phyloP scores from a whole-genome alignment of 768 basidiomycete genomes.

The Russula sp. region DNA sequence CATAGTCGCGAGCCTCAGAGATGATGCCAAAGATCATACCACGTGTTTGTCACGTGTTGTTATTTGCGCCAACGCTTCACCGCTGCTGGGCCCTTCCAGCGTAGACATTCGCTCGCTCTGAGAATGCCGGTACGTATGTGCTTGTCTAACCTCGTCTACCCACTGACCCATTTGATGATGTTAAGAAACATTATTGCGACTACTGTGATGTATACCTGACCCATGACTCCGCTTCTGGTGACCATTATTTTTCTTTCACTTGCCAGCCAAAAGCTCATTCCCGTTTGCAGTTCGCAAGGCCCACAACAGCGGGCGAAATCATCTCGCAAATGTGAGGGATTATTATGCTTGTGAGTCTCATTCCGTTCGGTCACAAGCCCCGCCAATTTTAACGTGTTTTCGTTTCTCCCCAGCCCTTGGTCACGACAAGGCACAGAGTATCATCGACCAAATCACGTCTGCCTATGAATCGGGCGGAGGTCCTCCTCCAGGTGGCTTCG shows the following conservation, averaged over 20 bases:
- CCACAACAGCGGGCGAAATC: slow-evolving; percentile 97
- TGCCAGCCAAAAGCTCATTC: not conserved
- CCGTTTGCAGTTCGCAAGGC: slow-evolving; percentile 80
- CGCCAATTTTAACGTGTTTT: slow-evolving; percentile 24
- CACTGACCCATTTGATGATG: slow-evolving; percentile 16
- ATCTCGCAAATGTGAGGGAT: slow-evolving; percentile 92
- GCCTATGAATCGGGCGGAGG: slow-evolving; percentile 85
- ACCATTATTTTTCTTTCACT: slow-evolving; percentile 29
- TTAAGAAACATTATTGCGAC: slow-evolving; percentile 89
- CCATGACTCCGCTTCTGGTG: slow-evolving; percentile 91
- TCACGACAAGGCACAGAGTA: slow-evolving; percentile 96
- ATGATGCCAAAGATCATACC: not conserved
- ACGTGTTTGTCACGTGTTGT: slow-evolving; percentile 21
- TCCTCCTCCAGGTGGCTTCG: slow-evolving; percentile 84
- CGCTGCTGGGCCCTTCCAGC: too few species aligned
- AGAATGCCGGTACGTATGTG: slow-evolving; percentile 61
- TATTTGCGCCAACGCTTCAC: too few species aligned
- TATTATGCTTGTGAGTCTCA: slow-evolving; percentile 80
- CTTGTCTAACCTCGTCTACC: slow-evolving; percentile 8
- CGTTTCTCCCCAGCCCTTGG: slow-evolving; percentile 57
- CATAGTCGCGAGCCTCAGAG: too few species aligned
- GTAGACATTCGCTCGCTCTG: not conserved
- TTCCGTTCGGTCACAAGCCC: not conserved
- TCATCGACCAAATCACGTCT: slow-evolving; percentile 97
- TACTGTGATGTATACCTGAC: slow-evolving; percentile 94